Percentiles rank a stretch among this genome's conserved stretches.
Conservation (phyloP, 1,284 basidiomycete genomes). For the Tetrapyrgos nigripes region DNA sequence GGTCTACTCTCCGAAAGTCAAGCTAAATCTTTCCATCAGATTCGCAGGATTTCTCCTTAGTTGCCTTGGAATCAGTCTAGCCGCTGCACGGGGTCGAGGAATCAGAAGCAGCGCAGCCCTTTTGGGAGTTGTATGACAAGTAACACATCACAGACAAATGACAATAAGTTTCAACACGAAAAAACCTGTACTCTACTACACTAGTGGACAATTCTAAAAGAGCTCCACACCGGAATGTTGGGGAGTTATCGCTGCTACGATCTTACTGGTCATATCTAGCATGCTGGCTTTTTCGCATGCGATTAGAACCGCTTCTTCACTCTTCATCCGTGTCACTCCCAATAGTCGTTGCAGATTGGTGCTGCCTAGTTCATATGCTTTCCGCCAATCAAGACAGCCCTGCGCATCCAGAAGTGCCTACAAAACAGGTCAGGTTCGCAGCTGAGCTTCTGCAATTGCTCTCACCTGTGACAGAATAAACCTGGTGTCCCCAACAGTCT, state of each 20-base stretch:
- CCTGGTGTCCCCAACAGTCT: constrained; percentile 71
- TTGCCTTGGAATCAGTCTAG: constrained; percentile 77
- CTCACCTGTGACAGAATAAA: constrained; percentile 80
- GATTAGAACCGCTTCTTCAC: constrained; percentile 61
- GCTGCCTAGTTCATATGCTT: constrained; percentile 51
- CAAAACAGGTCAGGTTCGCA: not conserved
- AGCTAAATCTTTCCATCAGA: constrained; percentile 40
- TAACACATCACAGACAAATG: not conserved
- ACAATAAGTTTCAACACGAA: not conserved
- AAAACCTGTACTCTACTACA: not conserved
- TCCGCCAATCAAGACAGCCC: constrained; percentile 43
- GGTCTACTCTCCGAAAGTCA: constrained; percentile 10
- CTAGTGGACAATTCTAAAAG: constrained; percentile 35
- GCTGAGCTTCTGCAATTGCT: not conserved
- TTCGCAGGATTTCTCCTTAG: constrained; percentile 83
- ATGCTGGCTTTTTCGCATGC: constrained; percentile 67
- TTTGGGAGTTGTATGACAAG: constrained; percentile 59
- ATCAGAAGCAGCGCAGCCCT: constrained; percentile 67
- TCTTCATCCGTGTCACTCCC: constrained; percentile 56
- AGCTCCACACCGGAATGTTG: constrained; percentile 53
- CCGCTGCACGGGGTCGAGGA: constrained; percentile 70
- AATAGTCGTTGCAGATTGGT: constrained; percentile 66
- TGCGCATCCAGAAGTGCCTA: constrained; percentile 18
- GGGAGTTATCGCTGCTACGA: constrained; percentile 63
- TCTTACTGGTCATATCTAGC: constrained; percentile 67